These are phyloP conservation scores for Castanopsis chinensis DNA, from an alignment of 306 rosid species.

Conservation along the genomic window DNA sequence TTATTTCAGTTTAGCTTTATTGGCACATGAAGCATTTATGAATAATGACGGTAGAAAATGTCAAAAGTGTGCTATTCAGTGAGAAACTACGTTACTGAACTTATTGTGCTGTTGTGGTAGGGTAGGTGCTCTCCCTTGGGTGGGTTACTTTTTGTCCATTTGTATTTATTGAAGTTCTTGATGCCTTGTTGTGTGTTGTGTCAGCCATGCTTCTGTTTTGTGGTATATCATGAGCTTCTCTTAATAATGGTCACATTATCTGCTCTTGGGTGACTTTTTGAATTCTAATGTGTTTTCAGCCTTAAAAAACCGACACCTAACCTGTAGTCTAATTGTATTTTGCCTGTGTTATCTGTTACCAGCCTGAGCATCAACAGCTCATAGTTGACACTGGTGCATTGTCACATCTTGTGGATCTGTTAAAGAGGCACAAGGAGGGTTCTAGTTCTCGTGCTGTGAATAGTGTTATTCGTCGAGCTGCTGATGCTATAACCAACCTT, in stretches of 20 bases:
- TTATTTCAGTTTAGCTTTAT: neutral
- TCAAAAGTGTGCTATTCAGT: neutral
- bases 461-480: slow-evolving; percentile 96
- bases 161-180: neutral
- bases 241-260: neutral
- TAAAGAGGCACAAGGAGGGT: slow-evolving; percentile 71
- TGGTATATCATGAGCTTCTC: neutral
- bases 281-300: slow-evolving; percentile 1
- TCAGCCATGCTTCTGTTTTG: neutral
- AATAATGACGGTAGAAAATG: neutral
- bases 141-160: neutral
- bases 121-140: neutral
- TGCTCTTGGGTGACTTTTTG: slow-evolving; percentile 2
- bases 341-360: slow-evolving; percentile 34
- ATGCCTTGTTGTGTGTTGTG: neutral
- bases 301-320: neutral
- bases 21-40: neutral
- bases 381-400: slow-evolving; percentile 88
- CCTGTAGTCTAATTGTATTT: neutral
- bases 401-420: slow-evolving; percentile 73
- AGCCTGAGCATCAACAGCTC: slow-evolving; percentile 98
- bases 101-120: neutral
- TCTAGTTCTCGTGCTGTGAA: slow-evolving; percentile 64
- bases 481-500: slow-evolving; percentile 97
- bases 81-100: neutral